phyloP scores from a whole-genome alignment of 306 rosid genomes.

The Ceratonia siliqua region DNA sequence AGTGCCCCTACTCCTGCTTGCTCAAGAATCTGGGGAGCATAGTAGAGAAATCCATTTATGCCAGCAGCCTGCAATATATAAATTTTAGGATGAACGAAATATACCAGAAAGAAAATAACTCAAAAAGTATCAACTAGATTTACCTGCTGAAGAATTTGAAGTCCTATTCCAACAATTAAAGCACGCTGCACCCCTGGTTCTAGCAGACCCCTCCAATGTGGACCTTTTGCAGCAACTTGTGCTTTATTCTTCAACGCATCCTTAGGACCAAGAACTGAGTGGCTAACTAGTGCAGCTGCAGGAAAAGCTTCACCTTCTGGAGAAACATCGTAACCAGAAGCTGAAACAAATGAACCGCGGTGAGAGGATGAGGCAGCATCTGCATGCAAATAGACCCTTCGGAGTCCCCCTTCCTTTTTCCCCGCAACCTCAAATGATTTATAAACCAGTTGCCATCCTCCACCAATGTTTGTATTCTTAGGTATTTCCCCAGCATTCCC shows the following conservation, averaged over 20 bases:
- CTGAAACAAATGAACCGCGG: conserved; percentile 58
- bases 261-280: conserved; percentile 51
- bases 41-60: conserved; percentile 68
- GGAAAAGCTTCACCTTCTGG: conserved; percentile 61
- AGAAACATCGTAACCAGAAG: conserved; percentile 51
- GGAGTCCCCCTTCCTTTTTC: conserved; percentile 56
- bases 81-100: too few relatives aligned
- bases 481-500: conserved; percentile 40
- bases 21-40: conserved; percentile 66
- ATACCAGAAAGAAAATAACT: neutral
- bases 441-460: conserved; percentile 94
- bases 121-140: neutral
- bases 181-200: conserved; percentile 94
- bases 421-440: conserved; percentile 62
- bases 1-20: conserved; percentile 62
- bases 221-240: conserved; percentile 45
- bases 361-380: conserved; percentile 55
- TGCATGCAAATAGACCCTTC: conserved; percentile 77
- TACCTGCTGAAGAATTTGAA: conserved; percentile 97
- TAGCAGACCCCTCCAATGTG: conserved; percentile 58
- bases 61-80: conserved; percentile 57
- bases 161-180: conserved; percentile 77
- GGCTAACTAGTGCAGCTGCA: conserved; percentile 84
- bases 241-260: conserved; percentile 46
- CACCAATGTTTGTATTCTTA: conserved; percentile 74